A percentile compares a stretch with the other conserved stretches of the same genome.
Evolutionary conservation across 2,329 filamentous ascomycete species (phyloP).

Genomic region (Beauveria bassiana): DNA sequence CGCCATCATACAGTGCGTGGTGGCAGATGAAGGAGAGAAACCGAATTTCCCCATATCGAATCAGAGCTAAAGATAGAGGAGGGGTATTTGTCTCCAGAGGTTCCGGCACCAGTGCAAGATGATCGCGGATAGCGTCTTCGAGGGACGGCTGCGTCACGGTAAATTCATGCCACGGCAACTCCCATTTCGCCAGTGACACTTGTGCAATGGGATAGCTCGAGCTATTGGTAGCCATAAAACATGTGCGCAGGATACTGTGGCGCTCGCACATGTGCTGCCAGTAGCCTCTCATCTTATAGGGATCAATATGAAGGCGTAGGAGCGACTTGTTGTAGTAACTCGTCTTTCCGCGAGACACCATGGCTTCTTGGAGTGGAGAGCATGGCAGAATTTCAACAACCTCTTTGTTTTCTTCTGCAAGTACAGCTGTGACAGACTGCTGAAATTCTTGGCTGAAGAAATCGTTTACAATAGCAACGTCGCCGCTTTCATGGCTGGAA

Average conservation of each 20-base stretch:
- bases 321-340: constrained; percentile 69
- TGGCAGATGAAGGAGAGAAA: constrained; percentile 53
- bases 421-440: constrained; percentile 21
- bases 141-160: constrained; percentile 25
- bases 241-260: constrained; percentile 72
- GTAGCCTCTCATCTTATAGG: constrained; percentile 42
- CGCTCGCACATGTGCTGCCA: constrained; percentile 58
- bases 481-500: background rate
- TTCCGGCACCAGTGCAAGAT: constrained; percentile 30
- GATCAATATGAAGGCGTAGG: constrained; percentile 48
- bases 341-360: constrained; percentile 52
- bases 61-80: constrained; percentile 37
- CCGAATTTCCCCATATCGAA: constrained; percentile 22
- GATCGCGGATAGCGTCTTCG: constrained; percentile 29
- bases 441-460: constrained; percentile 23
- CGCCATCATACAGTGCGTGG: constrained; percentile 81
- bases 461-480: background rate
- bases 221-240: constrained; percentile 60
- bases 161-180: constrained; percentile 32
- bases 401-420: constrained; percentile 22
- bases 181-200: constrained; percentile 50
- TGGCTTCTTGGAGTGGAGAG: constrained; percentile 80
- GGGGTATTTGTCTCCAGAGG: constrained; percentile 37
- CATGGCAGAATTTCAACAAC: constrained; percentile 64
- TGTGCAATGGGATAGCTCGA: constrained; percentile 60